Base-by-base conservation (phyloP, 2,329 filamentous ascomycete genomes). In the Onygena corvina region DNA sequence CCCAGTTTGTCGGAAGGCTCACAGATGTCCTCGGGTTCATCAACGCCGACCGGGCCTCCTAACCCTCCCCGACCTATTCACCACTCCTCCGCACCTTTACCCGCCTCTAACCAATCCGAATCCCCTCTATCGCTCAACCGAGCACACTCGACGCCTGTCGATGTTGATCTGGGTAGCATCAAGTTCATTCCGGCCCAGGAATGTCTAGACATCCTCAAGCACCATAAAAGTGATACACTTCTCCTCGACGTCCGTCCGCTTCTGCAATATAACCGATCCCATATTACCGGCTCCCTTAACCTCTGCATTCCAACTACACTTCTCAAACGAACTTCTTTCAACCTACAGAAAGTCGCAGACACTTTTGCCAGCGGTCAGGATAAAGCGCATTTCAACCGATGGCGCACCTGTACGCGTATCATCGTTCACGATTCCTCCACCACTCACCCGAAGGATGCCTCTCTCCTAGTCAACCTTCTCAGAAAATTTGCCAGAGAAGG, bases 231-330 rank as follows among this genome's bases (percentile, higher is more conserved):
- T 34, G 66, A 76, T 42, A 66, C 86, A 0, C 69, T 98, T 27
- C 63, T 96, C 1, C 70, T 98, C 3, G 92, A 98, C 63, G 76
- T 96, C 18, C 80, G 92, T 33, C 88, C 93, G 0, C 86, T 83
- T 23, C 87, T 88, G 16, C 86, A 90, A 56, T 95, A 84, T 61
- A 76, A 81, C 0, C 74, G 78, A 40, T 81, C 84, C 18, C 80
- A 85, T 25, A 84, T 96, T 49, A 70, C 74, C 46, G 82, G 83
- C n/a, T 86, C 90, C 0, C 69, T 98, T 27, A 96, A 93, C 61
- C 72, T 98, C 3, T 96, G 92, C 61, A 94, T 96, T 53, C 92
- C 92, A 0, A 96, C 92, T 0, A 96, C 90, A 0, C 71, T 98
- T 11, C 69, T 98, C 14, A 96, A 96, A 66, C 76, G 92, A 46